These are phyloP conservation scores for Dendryphion nanum DNA, from an alignment of 2,329 filamentous ascomycete species.

Conservation along the genomic window DNA sequence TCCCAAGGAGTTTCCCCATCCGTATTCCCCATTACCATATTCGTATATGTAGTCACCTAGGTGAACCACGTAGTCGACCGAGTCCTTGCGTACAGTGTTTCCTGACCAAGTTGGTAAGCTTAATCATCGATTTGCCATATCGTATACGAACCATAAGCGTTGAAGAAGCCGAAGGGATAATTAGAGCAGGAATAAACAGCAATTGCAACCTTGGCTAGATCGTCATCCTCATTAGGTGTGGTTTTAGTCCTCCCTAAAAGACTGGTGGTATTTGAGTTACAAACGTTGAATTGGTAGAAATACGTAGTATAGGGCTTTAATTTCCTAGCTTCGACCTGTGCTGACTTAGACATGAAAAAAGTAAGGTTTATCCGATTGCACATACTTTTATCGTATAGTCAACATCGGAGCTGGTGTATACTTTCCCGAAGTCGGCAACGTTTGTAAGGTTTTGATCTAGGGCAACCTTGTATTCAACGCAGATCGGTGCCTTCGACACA, in stretches of 20 bases:
- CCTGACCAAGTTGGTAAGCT: too few species aligned
- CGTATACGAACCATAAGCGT: conserved; percentile 50
- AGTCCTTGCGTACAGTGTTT: conserved; percentile 23
- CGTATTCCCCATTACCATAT: conserved; percentile 37
- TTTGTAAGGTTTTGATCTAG: conserved; percentile 47
- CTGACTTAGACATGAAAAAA: not conserved
- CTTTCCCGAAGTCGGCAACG: conserved; percentile 57
- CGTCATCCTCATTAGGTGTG: conserved; percentile 56
- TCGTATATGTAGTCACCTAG: conserved; percentile 48
- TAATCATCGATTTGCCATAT: too few species aligned
- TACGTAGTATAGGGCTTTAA: conserved; percentile 65
- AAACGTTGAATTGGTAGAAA: conserved; percentile 70
- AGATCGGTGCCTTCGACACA: conserved; percentile 61
- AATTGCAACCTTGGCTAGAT: conserved; percentile 58
- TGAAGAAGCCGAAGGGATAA: conserved; percentile 49
- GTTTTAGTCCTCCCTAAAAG: conserved; percentile 70
- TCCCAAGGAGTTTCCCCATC: conserved; percentile 32
- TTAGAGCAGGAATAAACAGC: conserved; percentile 70
- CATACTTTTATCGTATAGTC: conserved; percentile 71
- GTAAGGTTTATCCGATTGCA: not conserved
- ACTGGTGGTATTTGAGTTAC: conserved; percentile 60
- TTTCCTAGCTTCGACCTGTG: conserved; percentile 62
- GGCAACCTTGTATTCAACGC: conserved; percentile 64
- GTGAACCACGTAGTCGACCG: conserved; percentile 43
- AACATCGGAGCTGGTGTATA: conserved; percentile 69